These are phyloP conservation scores for Paramyrothecium sp. DNA, from an alignment of 2,329 filamentous ascomycete species.

Conservation along the genomic window DNA sequence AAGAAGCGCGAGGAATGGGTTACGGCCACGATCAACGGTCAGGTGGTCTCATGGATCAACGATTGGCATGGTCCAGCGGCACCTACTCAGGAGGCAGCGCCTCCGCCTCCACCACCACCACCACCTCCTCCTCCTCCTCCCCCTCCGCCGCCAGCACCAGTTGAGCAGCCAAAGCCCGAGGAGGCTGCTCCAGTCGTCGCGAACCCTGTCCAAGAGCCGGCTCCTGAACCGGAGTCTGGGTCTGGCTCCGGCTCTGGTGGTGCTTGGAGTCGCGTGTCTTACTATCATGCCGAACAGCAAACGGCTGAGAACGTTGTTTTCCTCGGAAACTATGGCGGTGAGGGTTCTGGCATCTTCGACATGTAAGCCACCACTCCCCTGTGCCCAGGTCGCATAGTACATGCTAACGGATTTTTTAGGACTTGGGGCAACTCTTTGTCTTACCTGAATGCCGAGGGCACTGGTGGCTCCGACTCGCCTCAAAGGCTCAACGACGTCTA, in stretches of 20 bases:
- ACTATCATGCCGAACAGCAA: conserved; percentile 41
- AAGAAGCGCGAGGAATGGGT: conserved; percentile 53
- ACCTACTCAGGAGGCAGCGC: conserved; percentile 11
- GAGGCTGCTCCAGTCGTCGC: background rate
- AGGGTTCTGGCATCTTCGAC: conserved; percentile 41
- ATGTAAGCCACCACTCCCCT: conserved; percentile 28
- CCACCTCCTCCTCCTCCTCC: conserved; percentile 12
- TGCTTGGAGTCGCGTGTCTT: conserved; percentile 40
- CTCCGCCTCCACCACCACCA: conserved; percentile 11
- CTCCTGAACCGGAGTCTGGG: conserved; percentile 1
- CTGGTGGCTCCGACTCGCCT: conserved; percentile 33
- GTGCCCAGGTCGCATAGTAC: background rate
- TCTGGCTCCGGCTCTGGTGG: conserved; percentile 9
- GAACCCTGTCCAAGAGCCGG: background rate
- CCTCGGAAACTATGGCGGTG: conserved; percentile 45
- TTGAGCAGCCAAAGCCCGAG: conserved; percentile 6
- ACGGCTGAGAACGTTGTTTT: conserved; percentile 44
- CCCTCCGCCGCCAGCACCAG: conserved; percentile 4
- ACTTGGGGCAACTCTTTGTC: conserved; percentile 44
- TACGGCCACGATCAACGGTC: conserved; percentile 57
- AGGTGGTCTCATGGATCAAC: conserved; percentile 59
- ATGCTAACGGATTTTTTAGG: conserved; percentile 19
- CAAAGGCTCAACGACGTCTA: conserved; percentile 35
- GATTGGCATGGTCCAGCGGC: conserved; percentile 42
- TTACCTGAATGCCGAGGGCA: conserved; percentile 42